A percentile compares a stretch with the other conserved stretches of the same genome.
Evolutionary conservation across 768 basidiomycete genomes (phyloP).

Genomic region (Trametes cingulata): DNA sequence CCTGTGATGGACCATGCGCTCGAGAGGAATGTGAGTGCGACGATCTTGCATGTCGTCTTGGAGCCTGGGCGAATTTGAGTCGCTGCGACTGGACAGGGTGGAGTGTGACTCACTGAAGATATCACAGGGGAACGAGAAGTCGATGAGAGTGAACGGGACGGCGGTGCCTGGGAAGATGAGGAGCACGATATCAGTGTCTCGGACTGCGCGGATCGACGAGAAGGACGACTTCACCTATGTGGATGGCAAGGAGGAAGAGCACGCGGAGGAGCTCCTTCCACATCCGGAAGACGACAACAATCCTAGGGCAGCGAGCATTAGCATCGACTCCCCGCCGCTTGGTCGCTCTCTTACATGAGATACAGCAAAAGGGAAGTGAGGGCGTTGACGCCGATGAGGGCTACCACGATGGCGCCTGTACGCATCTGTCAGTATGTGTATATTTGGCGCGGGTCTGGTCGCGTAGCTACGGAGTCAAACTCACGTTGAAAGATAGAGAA

Average conservation of each 20-base stretch:
- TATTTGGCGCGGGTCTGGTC: neutral
- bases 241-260: conserved; percentile 25
- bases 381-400: conserved; percentile 23
- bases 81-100: neutral
- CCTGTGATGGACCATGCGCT: conserved; percentile 25
- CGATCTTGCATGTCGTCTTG: conserved; percentile 22
- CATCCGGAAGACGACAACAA: conserved; percentile 27
- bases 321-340: too few species aligned
- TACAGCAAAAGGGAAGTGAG: conserved; percentile 29
- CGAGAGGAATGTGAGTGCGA: conserved; percentile 19
- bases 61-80: conserved; percentile 13
- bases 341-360: conserved; percentile 26
- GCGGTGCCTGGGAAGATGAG: conserved; percentile 18
- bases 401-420: conserved; percentile 25
- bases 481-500: conserved; percentile 25
- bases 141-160: conserved; percentile 24
- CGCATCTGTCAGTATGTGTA: neutral
- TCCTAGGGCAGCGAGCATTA: conserved; percentile 14
- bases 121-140: conserved; percentile 23
- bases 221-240: conserved; percentile 23
- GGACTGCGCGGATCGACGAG: neutral
- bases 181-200: neutral
- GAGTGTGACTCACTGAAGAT: conserved; percentile 24
- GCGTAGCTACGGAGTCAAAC: neutral
- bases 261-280: conserved; percentile 29